phyloP scores from a whole-genome alignment of 1,139 yeast species.

The Taiozyma sp. region DNA sequence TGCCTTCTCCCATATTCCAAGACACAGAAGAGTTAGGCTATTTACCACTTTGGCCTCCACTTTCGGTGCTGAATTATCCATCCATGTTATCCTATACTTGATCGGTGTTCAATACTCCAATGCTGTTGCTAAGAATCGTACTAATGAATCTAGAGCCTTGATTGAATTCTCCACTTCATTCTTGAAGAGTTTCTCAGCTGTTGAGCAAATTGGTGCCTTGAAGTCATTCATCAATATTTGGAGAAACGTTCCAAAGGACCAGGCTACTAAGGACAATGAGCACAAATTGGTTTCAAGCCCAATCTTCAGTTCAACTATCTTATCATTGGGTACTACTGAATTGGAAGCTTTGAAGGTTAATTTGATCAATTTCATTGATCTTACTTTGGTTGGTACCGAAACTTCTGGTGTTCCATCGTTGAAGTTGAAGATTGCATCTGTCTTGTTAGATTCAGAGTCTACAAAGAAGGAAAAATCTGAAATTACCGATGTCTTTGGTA shows the following conservation, averaged over 20 bases:
- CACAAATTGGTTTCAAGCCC: slow-evolving; percentile 45
- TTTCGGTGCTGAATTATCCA: slow-evolving; percentile 60
- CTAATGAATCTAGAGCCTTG: slow-evolving; percentile 58
- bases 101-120: slow-evolving; percentile 73
- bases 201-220: slow-evolving; percentile 63
- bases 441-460: slow-evolving; percentile 43
- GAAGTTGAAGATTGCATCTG: slow-evolving; percentile 54
- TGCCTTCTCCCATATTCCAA: slow-evolving; percentile 92
- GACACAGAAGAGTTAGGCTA: slow-evolving; percentile 87
- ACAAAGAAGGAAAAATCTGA: slow-evolving; percentile 21
- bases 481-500: slow-evolving; percentile 16
- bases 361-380: slow-evolving; percentile 48
- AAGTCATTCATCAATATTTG: slow-evolving; percentile 50
- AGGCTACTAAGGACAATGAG: slow-evolving; percentile 32
- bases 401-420: slow-evolving; percentile 39
- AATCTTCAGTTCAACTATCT: slow-evolving; percentile 56
- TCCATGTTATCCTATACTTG: slow-evolving; percentile 69
- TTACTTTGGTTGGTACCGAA: slow-evolving; percentile 40
- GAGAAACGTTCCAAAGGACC: slow-evolving; percentile 39
- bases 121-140: slow-evolving; percentile 47
- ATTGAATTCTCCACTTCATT: slow-evolving; percentile 70
- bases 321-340: slow-evolving; percentile 45
- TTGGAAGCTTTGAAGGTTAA: slow-evolving; percentile 44
- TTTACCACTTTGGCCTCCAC: slow-evolving; percentile 76
- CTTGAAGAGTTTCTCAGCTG: slow-evolving; percentile 58